Conservation (phyloP, 1,139 yeast genomes). For the Debaryomycetaceae sp. region DNA sequence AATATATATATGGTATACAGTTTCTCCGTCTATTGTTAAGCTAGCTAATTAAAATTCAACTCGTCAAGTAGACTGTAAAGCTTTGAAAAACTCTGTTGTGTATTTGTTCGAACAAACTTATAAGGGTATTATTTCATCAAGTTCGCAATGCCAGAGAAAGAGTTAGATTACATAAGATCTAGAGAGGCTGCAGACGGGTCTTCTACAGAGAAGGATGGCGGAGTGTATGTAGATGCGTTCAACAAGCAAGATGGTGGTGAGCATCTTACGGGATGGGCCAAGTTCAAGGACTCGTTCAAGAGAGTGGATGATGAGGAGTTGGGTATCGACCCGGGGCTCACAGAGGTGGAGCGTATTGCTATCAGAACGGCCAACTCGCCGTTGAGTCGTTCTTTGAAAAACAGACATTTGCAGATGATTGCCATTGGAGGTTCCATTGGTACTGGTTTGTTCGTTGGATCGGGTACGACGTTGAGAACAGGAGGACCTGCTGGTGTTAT, state of each 20-base stretch:
- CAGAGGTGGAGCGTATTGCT: slow-evolving; percentile 69
- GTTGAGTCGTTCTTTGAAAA: slow-evolving; percentile 58
- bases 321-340: slow-evolving; percentile 65
- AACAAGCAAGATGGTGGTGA: slow-evolving; percentile 27
- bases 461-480: slow-evolving; percentile 49
- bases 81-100: not conserved
- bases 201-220: slow-evolving; percentile 39
- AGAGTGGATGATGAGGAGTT: slow-evolving; percentile 44
- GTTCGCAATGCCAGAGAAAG: slow-evolving; percentile 38
- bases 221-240: slow-evolving; percentile 42
- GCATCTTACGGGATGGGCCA: slow-evolving; percentile 34
- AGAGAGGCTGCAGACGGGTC: slow-evolving; percentile 34
- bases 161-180: slow-evolving; percentile 41
- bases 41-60: too few species aligned
- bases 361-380: slow-evolving; percentile 68
- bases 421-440: slow-evolving; percentile 90
- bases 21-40: not conserved
- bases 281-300: slow-evolving; percentile 55
- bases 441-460: slow-evolving; percentile 71
- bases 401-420: slow-evolving; percentile 73
- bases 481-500: slow-evolving; percentile 82
- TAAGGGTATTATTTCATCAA: not conserved
- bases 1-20: not conserved
- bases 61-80: too few species aligned
- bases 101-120: not conserved